Evolutionary conservation across 805 yeast species (phyloP).

Genomic region (Candida incommunis): DNA sequence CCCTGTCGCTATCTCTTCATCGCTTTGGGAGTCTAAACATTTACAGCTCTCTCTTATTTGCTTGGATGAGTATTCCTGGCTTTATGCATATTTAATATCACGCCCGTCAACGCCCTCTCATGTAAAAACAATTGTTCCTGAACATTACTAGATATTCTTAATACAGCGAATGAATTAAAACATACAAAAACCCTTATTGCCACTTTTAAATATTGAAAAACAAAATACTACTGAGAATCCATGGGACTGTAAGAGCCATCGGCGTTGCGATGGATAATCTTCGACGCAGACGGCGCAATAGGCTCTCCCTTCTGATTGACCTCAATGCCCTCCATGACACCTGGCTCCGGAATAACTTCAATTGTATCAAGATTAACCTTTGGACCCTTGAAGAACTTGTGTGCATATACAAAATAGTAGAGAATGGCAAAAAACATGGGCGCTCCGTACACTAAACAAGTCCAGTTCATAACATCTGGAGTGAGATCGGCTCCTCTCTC

Average conservation of each 20-base stretch:
- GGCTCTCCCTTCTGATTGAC: not conserved
- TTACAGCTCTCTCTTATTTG: too few relatives aligned
- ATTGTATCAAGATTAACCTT: constrained; percentile 31
- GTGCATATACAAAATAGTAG: constrained; percentile 41
- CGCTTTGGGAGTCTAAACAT: not conserved
- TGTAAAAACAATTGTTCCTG: too few relatives aligned
- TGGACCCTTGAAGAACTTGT: constrained; percentile 49
- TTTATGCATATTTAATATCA: too few relatives aligned
- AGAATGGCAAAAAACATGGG: constrained; percentile 35
- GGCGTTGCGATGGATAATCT: not conserved
- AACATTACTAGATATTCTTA: too few relatives aligned
- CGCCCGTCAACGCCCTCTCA: too few relatives aligned
- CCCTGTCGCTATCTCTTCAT: constrained; percentile 9
- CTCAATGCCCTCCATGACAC: constrained; percentile 1
- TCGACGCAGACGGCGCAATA: not conserved
- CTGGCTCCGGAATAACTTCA: not conserved
- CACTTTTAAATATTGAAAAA: too few relatives aligned
- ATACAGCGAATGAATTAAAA: too few relatives aligned
- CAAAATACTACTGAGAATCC: too few relatives aligned
- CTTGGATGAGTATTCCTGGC: too few relatives aligned
- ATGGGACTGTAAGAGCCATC: not conserved
- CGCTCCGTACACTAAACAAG: constrained; percentile 45
- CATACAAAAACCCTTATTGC: too few relatives aligned
- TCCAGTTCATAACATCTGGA: constrained; percentile 59
- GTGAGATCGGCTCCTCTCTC: constrained; percentile 16